Evolutionary conservation across 2,329 filamentous ascomycete species (phyloP).

Genomic region (Chaetomium globosum): DNA sequence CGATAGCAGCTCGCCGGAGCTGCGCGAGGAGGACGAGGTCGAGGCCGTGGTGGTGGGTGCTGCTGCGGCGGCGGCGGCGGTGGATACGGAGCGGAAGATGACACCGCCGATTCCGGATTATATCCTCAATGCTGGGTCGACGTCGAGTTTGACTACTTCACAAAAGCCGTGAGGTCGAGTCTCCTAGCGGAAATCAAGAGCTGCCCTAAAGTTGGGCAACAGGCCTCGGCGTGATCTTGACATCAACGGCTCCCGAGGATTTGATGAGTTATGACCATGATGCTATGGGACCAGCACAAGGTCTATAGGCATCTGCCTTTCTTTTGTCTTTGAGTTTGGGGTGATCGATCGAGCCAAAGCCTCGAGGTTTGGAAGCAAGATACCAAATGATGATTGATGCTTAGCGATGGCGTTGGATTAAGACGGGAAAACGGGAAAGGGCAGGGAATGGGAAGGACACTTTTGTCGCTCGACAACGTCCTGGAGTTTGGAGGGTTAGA

Average conservation of each 20-base stretch:
- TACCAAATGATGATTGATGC: constrained; percentile 21
- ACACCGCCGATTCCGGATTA: constrained; percentile 65
- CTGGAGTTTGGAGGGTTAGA: neutral
- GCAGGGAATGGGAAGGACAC: neutral
- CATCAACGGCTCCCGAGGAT: neutral
- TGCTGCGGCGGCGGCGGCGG: constrained; percentile 29
- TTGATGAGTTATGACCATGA: constrained; percentile 13
- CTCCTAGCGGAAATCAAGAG: no score
- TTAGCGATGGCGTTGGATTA: constrained; percentile 21
- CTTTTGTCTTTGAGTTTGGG: constrained; percentile 1
- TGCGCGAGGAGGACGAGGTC: constrained; percentile 38
- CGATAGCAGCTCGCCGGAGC: constrained; percentile 34
- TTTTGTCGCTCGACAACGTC: neutral
- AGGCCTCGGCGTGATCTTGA: neutral
- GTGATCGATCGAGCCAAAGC: no score
- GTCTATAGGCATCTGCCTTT: neutral
- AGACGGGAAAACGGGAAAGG: neutral
- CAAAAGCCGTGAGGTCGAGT: constrained; percentile 43
- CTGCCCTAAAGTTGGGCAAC: constrained; percentile 27
- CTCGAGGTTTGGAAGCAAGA: constrained; percentile 1
- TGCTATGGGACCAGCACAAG: neutral
- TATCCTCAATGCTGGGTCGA: constrained; percentile 58
- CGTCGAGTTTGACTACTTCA: constrained; percentile 54
- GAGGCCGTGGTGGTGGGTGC: constrained; percentile 26
- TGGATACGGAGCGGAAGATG: constrained; percentile 50